These are phyloP conservation scores for Pichia deserticola DNA, from an alignment of 805 yeast species.

Conservation along the genomic window DNA sequence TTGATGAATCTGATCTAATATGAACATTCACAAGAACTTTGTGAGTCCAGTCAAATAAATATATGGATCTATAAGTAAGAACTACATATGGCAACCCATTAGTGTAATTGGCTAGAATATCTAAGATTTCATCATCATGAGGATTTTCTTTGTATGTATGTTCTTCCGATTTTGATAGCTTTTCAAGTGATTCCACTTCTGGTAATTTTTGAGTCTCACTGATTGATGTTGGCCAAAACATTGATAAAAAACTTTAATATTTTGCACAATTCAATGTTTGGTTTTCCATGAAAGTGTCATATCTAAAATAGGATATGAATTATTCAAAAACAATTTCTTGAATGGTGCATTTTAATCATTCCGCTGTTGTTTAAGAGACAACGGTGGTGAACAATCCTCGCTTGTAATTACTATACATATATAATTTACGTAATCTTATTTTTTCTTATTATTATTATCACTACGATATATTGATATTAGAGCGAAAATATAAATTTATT, in stretches of 20 bases:
- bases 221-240: conserved; percentile 29
- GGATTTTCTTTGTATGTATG: conserved; percentile 18
- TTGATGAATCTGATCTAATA: conserved; percentile 35
- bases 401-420: no score
- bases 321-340: no score
- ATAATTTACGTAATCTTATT: no score
- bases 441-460: no score
- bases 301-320: no score
- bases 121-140: conserved; percentile 20
- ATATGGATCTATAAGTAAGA: conserved; percentile 32
- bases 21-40: conserved; percentile 43
- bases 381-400: no score
- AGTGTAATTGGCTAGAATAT: conserved; percentile 3
- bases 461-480: neutral
- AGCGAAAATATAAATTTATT: neutral
- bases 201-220: conserved; percentile 21
- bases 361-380: no score
- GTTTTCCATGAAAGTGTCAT: no score
- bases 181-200: conserved; percentile 17
- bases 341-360: no score
- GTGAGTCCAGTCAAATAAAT: conserved; percentile 34
- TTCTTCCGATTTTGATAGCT: conserved; percentile 9
- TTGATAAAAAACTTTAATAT: neutral
- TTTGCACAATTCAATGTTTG: neutral
- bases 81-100: conserved; percentile 24